phyloP scores from a whole-genome alignment of 208 protist species.

The Trypanosoma lewisi region DNA sequence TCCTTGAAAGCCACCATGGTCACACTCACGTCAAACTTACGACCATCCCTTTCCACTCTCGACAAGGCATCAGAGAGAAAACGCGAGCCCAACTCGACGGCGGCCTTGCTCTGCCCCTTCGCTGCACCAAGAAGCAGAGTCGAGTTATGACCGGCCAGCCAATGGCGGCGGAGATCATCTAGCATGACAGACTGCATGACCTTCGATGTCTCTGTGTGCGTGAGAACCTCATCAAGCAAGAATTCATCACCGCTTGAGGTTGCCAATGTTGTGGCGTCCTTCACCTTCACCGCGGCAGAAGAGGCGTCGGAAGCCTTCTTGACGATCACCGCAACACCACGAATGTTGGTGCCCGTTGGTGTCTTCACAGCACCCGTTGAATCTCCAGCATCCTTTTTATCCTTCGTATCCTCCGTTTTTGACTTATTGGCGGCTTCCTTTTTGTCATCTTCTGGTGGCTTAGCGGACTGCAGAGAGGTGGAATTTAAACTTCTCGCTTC shows the following conservation, averaged over 20 bases:
- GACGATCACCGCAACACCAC: constrained; percentile 29
- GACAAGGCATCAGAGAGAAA: constrained; percentile 52
- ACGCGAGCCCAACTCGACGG: constrained; percentile 35
- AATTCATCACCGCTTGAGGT: constrained; percentile 35
- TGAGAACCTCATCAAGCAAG: constrained; percentile 53
- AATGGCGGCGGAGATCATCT: constrained; percentile 48
- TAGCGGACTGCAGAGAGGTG: no score
- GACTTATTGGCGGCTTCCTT: not conserved
- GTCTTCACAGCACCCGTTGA: constrained; percentile 1
- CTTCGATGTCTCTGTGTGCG: constrained; percentile 34
- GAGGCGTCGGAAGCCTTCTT: constrained; percentile 5
- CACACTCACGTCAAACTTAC: constrained; percentile 55
- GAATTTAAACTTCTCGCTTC: no score
- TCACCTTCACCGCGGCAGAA: constrained; percentile 25
- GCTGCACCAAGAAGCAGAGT: constrained; percentile 45
- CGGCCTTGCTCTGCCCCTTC: constrained; percentile 28
- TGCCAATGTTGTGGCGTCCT: constrained; percentile 38
- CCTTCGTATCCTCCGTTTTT: constrained; percentile 21
- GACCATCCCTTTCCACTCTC: constrained; percentile 37
- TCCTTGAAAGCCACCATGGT: constrained; percentile 57
- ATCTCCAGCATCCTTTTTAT: not conserved
- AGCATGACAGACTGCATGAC: constrained; percentile 37
- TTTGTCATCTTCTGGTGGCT: constrained; percentile 29
- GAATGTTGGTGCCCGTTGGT: constrained; percentile 37
- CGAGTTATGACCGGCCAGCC: constrained; percentile 61